Evolutionary conservation across 345 rosid genomes (phyloP).

Genomic region (Microcos paniculata): DNA sequence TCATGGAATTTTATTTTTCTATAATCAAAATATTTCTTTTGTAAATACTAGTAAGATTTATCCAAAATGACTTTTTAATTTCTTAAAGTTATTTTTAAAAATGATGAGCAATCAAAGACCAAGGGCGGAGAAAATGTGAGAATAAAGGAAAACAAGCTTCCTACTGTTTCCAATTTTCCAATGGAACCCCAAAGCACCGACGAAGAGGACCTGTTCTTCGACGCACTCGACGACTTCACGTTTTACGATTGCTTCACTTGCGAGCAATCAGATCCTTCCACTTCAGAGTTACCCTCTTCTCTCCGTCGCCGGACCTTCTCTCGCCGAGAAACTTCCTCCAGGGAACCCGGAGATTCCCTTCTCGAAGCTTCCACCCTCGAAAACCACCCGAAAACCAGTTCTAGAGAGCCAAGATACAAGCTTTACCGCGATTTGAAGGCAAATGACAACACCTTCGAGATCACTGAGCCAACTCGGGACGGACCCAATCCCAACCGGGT

Average conservation of each 20-base stretch:
- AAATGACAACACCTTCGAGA: conserved; percentile 27
- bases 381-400: neutral
- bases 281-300: conserved; percentile 26
- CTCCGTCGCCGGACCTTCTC: conserved; percentile 37
- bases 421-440: conserved; percentile 27
- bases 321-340: conserved; percentile 16
- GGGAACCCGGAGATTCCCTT: neutral
- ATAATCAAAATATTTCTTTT: no score
- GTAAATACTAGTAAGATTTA: no score
- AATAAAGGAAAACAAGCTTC: no score
- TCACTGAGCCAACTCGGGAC: conserved; percentile 20
- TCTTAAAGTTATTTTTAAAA: no score
- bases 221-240: conserved; percentile 58
- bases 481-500: conserved; percentile 25
- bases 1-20: no score
- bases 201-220: conserved; percentile 46
- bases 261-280: conserved; percentile 30
- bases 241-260: conserved; percentile 41
- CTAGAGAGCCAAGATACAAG: conserved; percentile 23
- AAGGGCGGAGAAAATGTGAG: no score
- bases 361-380: conserved; percentile 9
- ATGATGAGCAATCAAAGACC: no score
- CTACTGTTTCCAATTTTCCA: neutral
- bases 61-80: no score
- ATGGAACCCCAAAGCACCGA: conserved; percentile 32